Conservation (phyloP, 805 yeast species). For the Metschnikowia lochheadii region DNA sequence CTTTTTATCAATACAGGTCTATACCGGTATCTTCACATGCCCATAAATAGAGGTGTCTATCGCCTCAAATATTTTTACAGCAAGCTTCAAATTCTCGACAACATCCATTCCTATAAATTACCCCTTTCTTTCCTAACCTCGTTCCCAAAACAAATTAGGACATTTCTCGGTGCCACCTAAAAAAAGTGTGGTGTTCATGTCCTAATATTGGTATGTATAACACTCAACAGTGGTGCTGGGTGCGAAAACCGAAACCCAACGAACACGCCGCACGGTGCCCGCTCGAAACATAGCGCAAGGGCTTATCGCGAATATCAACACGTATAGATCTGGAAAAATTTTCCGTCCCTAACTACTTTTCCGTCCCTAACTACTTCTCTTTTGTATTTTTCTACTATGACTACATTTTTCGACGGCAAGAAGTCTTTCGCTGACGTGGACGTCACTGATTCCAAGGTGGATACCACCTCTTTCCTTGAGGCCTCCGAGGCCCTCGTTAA, state of each 20-base stretch:
- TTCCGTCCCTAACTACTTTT: background rate
- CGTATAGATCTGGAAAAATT: conserved; percentile 1
- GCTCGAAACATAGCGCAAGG: conserved; percentile 2
- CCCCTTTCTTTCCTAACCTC: no score
- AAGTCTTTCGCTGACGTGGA: conserved; percentile 74
- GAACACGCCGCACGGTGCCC: background rate
- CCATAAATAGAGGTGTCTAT: no score
- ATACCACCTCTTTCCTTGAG: conserved; percentile 72
- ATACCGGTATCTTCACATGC: no score
- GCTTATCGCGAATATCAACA: conserved; percentile 5
- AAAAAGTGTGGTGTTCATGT: background rate
- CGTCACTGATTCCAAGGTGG: conserved; percentile 55
- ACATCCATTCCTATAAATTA: no score
- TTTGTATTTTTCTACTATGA: conserved; percentile 31
- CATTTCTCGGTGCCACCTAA: background rate
- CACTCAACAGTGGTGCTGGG: background rate
- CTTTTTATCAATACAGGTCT: no score
- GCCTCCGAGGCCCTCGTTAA: conserved; percentile 82
- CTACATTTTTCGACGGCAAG: conserved; percentile 78
- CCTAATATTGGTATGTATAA: no score
- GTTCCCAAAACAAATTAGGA: no score
- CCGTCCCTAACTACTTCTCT: background rate
- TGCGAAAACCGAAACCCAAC: background rate
- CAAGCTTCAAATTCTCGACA: no score
- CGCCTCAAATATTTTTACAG: no score